These are phyloP conservation scores for Dactylonectria macrodidyma DNA, from an alignment of 2,329 filamentous ascomycete genomes.

Conservation along the genomic window DNA sequence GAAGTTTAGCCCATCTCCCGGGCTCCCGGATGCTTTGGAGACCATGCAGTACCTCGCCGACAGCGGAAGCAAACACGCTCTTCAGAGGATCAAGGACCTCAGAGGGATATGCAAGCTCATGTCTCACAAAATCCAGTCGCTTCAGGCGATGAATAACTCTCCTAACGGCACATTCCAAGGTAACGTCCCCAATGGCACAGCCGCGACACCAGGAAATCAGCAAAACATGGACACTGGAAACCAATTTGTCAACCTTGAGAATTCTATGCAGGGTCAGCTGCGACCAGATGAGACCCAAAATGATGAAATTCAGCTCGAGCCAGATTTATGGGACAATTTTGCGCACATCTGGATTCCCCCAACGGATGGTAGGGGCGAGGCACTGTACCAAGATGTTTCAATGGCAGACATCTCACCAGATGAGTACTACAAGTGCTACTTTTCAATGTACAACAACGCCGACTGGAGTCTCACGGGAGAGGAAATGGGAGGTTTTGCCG, in stretches of 20 bases:
- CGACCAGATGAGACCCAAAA: constrained; percentile 34
- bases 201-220: constrained; percentile 27
- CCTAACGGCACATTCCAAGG: constrained; percentile 27
- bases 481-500: constrained; percentile 47
- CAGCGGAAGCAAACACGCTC: constrained; percentile 46
- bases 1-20: constrained; percentile 45
- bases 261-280: constrained; percentile 10
- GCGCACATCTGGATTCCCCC: constrained; percentile 46
- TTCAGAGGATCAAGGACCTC: constrained; percentile 43
- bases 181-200: constrained; percentile 9
- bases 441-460: constrained; percentile 49
- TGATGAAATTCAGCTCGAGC: constrained; percentile 44
- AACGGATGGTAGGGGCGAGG: constrained; percentile 32
- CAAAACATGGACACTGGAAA: constrained; percentile 14
- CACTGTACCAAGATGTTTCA: constrained; percentile 42
- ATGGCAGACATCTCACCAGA: constrained; percentile 44
- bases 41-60: constrained; percentile 49
- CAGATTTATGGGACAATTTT: constrained; percentile 47
- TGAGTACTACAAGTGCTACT: constrained; percentile 48
- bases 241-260: constrained; percentile 7
- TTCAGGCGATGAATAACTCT: constrained; percentile 44
- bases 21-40: constrained; percentile 45
- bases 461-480: constrained; percentile 48
- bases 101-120: constrained; percentile 46
- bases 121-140: constrained; percentile 45